These are phyloP conservation scores for Sporobolomyces roseus DNA, from an alignment of 768 basidiomycete species.

Conservation along the genomic window DNA sequence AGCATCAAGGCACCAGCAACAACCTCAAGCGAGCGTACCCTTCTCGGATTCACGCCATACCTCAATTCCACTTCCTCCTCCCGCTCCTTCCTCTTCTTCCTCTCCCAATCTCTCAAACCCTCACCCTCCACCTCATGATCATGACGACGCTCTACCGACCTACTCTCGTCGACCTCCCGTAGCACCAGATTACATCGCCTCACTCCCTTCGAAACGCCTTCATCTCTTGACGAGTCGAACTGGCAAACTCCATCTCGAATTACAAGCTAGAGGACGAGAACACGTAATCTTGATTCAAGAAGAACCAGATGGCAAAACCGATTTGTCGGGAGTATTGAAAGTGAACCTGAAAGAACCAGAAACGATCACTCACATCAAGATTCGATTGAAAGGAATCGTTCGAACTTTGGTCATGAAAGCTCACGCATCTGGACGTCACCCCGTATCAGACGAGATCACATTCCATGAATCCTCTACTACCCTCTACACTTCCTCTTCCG, in stretches of 20 bases:
- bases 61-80: constrained; percentile 9
- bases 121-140: neutral
- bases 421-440: constrained; percentile 19
- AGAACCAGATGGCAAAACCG: neutral
- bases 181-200: neutral
- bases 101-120: no score
- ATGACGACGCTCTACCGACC: constrained; percentile 5
- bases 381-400: constrained; percentile 36
- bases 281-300: constrained; percentile 30
- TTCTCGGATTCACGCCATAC: constrained; percentile 13
- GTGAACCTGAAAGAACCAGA: constrained; percentile 14
- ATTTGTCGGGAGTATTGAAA: constrained; percentile 6
- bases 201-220: constrained; percentile 16
- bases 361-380: constrained; percentile 20
- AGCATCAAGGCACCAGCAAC: no score
- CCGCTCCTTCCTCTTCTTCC: neutral
- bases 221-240: constrained; percentile 18
- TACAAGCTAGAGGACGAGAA: constrained; percentile 18
- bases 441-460: constrained; percentile 29
- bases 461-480: constrained; percentile 17
- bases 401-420: constrained; percentile 31
- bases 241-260: constrained; percentile 20
- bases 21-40: neutral
- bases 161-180: constrained; percentile 16
- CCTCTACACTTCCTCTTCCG: constrained; percentile 5